phyloP scores from a whole-genome alignment of 78 protist species.

The Trichosphaerium sp. region DNA sequence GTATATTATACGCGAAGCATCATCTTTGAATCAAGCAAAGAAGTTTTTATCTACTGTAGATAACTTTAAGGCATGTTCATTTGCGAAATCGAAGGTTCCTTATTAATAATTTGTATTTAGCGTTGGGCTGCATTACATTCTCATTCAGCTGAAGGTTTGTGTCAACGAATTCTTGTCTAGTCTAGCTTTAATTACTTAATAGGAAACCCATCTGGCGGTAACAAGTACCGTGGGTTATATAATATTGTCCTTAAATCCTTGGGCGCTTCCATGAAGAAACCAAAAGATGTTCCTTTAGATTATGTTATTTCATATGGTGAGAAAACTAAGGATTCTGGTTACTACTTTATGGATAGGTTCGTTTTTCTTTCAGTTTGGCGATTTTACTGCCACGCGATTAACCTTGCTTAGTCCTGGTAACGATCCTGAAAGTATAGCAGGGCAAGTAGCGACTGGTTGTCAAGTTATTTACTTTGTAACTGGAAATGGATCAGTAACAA shows the following conservation, averaged over 20 bases:
- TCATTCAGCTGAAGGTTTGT: no score
- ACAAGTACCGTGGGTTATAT: conserved; percentile 18
- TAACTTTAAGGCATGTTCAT: no score
- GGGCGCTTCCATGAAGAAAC: conserved; percentile 8
- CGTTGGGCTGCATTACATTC: no score
- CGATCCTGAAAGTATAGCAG: conserved; percentile 17
- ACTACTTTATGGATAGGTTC: conserved; percentile 47
- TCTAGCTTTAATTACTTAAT: no score
- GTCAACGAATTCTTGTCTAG: no score
- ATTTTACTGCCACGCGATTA: no score
- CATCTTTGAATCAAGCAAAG: neutral
- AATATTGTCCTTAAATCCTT: conserved; percentile 18
- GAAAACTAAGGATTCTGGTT: neutral
- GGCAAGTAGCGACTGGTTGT: conserved; percentile 28
- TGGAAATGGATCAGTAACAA: conserved; percentile 42
- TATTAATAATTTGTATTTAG: no score
- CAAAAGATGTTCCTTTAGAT: neutral
- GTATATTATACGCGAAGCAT: conserved; percentile 2
- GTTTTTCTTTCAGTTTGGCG: no score
- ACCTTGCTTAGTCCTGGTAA: conserved; percentile 35
- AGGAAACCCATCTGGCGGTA: conserved; percentile 26
- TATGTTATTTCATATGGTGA: neutral
- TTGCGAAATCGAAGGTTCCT: no score
- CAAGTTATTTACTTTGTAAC: conserved; percentile 25
- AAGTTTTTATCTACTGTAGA: neutral